phyloP scores from a whole-genome alignment of 257 asterid genomes.

The Ophiorrhiza pumila region DNA sequence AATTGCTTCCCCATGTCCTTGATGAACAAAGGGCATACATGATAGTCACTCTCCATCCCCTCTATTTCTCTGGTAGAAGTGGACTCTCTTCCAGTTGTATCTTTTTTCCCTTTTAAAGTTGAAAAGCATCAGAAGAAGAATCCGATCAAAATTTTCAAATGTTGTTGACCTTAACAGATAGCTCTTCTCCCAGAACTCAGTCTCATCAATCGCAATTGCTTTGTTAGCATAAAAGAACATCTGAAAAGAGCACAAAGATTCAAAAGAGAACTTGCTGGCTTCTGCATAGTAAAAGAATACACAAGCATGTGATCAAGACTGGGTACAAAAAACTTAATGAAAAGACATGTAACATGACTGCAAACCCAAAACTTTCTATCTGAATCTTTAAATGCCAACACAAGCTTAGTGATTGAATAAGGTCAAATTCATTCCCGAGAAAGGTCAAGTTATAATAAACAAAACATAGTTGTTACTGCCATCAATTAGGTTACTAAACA shows the following conservation, averaged over 20 bases:
- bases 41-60: conserved; percentile 40
- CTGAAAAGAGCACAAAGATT: conserved; percentile 43
- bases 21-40: conserved; percentile 76
- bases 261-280: background rate
- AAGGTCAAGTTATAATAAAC: background rate
- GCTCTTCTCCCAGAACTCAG: conserved; percentile 99
- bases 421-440: background rate
- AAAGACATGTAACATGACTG: background rate
- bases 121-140: conserved; percentile 36
- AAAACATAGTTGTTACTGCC: background rate
- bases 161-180: conserved; percentile 57
- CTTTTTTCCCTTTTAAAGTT: conserved; percentile 34
- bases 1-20: conserved; percentile 68
- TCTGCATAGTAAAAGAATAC: background rate
- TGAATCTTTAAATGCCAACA: background rate
- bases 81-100: conserved; percentile 43
- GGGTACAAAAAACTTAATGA: background rate
- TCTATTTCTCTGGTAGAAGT: conserved; percentile 45
- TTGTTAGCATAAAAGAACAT: conserved; percentile 82
- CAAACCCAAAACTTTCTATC: background rate
- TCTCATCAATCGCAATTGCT: conserved; percentile 67
- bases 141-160: conserved; percentile 32
- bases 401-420: background rate
- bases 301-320: background rate
- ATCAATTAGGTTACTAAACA: too few relatives aligned